Base-by-base conservation (phyloP, 805 yeast genomes). In the Kuraishia hungarica region DNA sequence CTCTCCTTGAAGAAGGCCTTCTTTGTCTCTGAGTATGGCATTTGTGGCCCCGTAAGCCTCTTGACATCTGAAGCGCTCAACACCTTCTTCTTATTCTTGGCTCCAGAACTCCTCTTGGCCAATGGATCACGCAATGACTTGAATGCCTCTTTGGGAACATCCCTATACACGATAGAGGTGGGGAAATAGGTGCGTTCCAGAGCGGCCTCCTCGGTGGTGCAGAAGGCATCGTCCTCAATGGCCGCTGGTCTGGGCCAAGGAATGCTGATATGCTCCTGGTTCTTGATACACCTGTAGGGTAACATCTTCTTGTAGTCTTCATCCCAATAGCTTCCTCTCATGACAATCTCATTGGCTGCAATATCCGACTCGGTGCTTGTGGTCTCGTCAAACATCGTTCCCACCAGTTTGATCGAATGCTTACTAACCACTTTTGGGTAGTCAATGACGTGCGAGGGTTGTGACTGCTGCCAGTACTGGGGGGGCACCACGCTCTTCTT, bases 211-310 rank as follows among this genome's bases (percentile, higher is more conserved):
- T 79, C 77, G 5, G 70, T 66, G 1, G 96, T 88, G 2, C 84
- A 80, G 59, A 81, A 73, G 29, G 66, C 71, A 53, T 83, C 84
- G 60, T 84, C 90, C 59, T 80, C 80, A 2, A 63, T 61, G 0
- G 75, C 72, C 39, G 76, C 82, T 1, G 94, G 92, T 61, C 81
- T 79, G 46, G 97, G 97, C 96, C 96, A 93, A 54, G 97, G 97
- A 53, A 92, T 84, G 23, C 83, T 80, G 54, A 89, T 73, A 53
- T 82, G 79, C 48, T 79, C 81, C 62, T 86, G 84, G 61, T 87
- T 84, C 59, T 79, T 80, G 24, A 92, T 89, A 61, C 82, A 81
- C 69, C 98, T 82, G 57, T 81, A 81, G 29, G 96, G 96, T 74
- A 89, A 71, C 77, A 86, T 80, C 63, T 76, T 76, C 66, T 84